These are phyloP conservation scores for Phytophthora melonis DNA, from an alignment of 352 stramenopile species.

Conservation along the genomic window DNA sequence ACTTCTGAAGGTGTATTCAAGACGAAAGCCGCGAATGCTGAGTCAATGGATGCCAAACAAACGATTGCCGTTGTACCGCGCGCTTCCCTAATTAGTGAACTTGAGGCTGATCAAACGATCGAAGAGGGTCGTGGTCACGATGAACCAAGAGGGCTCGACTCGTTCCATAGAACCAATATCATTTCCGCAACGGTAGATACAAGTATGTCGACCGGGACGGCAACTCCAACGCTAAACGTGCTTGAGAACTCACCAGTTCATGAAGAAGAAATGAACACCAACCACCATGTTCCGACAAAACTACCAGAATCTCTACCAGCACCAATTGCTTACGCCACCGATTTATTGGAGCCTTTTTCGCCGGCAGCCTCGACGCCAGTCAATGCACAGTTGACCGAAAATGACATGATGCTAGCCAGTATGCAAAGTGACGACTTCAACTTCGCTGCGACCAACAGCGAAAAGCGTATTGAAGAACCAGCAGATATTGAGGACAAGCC, in stretches of 20 bases:
- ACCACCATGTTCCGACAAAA: background rate
- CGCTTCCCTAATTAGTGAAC: background rate
- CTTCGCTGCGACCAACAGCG: slow-evolving; percentile 10
- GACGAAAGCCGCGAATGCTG: background rate
- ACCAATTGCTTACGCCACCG: slow-evolving; percentile 11
- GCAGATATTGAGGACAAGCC: background rate
- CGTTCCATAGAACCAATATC: background rate
- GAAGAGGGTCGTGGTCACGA: background rate
- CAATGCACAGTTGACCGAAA: slow-evolving; percentile 6
- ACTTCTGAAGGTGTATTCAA: slow-evolving; percentile 5
- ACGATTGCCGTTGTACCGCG: slow-evolving; percentile 9
- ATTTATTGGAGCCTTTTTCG: slow-evolving; percentile 14
- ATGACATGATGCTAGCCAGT: slow-evolving; percentile 36
- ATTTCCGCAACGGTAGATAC: background rate
- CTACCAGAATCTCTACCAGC: background rate
- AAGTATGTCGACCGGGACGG: background rate
- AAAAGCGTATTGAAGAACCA: slow-evolving; percentile 7
- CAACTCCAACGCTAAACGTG: background rate
- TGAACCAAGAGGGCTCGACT: background rate
- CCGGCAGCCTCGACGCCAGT: slow-evolving; percentile 1
- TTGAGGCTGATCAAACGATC: background rate
- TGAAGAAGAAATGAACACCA: background rate
- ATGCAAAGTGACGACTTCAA: slow-evolving; percentile 46
- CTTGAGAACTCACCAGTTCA: slow-evolving; percentile 7
- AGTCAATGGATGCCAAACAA: background rate